Base-by-base conservation (phyloP, 1,139 yeast species). In the Arxiozyma bovina region DNA sequence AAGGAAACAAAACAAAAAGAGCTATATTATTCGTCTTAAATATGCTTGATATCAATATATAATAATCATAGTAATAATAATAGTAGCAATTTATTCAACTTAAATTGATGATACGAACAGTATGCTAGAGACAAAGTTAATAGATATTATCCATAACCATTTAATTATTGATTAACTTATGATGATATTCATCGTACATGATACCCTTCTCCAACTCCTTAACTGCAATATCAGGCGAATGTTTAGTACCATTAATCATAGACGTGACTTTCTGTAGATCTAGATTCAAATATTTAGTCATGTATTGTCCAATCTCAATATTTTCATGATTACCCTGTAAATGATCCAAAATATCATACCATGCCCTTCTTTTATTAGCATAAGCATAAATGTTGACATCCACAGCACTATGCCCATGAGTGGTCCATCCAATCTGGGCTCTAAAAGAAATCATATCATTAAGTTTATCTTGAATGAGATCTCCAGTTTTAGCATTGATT, bases 351-450 rank as follows among this genome's bases (percentile, higher is more conserved):
- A 84, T 67, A 56, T 73, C 61, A 6, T 65, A 56, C 62, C 70
- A 70, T 44, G 81, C 73, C 1, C 68, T 60, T 30, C 74, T 74
- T 49, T 77, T 77, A 61, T 83, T 83, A 21, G 89, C 77, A 63
- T 81, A 78, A 0, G 83, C 93, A 67, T 87, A 89, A 52, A 88
- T 83, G 64, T 87, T 87, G 41, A 89, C 96, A 69, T 89, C 96
- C 17, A 88, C 96, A 0, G 94, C 95, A 22, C 93, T 82, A 67
- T 89, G 96, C 27, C 95, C 96, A 62, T 85, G 90, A 0, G 96
- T 87, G 9, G 93, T 76, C 95, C 95, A 89, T 7, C 95, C 94
- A 41, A 87, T 80, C 65, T 83, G 83, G 0, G 96, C 87, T 57
- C 94, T 78, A 15, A 70, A 62, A 1, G 90, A 81, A 8, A 87